Evolutionary conservation across 371 early-diverging fungal species (phyloP).

Genomic region (Nematocida sp.): DNA sequence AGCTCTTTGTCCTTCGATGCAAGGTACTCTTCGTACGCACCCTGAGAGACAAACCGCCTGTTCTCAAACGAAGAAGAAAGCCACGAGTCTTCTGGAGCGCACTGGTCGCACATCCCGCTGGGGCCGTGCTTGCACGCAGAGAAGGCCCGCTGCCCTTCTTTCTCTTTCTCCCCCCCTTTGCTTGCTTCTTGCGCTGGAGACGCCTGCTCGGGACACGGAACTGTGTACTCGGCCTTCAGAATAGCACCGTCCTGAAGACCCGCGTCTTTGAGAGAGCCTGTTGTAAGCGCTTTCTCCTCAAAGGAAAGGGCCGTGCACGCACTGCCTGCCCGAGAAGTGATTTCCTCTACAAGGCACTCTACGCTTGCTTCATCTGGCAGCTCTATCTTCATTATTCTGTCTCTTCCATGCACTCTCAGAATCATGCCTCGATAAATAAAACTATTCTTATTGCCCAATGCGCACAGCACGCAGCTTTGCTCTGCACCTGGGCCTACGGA

Average conservation of each 20-base stretch:
- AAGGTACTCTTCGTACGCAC: slow-evolving; percentile 56
- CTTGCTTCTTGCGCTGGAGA: neutral
- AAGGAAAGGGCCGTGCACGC: neutral
- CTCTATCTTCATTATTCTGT: slow-evolving; percentile 48
- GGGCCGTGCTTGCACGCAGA: slow-evolving; percentile 53
- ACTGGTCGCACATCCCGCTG: slow-evolving; percentile 62
- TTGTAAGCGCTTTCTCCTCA: slow-evolving; percentile 1
- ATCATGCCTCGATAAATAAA: slow-evolving; percentile 47
- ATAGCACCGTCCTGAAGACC: slow-evolving; percentile 30
- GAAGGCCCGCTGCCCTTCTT: neutral
- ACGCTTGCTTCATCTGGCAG: neutral
- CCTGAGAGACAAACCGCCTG: slow-evolving; percentile 61
- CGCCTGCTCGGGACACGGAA: neutral
- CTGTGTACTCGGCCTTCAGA: slow-evolving; percentile 27
- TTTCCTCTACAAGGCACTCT: slow-evolving; percentile 11
- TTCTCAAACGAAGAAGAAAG: slow-evolving; percentile 52
- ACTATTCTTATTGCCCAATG: too few relatives aligned
- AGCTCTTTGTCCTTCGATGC: slow-evolving; percentile 40
- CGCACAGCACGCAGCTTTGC: too few relatives aligned
- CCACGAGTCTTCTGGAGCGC: slow-evolving; percentile 62
- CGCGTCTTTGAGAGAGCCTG: slow-evolving; percentile 14
- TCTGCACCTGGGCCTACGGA: too few relatives aligned
- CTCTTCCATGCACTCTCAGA: slow-evolving; percentile 44
- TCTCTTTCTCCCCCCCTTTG: neutral
- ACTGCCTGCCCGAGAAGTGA: neutral